Evolutionary conservation across 805 yeast genomes (phyloP).

Genomic region (Candida adriatica): DNA sequence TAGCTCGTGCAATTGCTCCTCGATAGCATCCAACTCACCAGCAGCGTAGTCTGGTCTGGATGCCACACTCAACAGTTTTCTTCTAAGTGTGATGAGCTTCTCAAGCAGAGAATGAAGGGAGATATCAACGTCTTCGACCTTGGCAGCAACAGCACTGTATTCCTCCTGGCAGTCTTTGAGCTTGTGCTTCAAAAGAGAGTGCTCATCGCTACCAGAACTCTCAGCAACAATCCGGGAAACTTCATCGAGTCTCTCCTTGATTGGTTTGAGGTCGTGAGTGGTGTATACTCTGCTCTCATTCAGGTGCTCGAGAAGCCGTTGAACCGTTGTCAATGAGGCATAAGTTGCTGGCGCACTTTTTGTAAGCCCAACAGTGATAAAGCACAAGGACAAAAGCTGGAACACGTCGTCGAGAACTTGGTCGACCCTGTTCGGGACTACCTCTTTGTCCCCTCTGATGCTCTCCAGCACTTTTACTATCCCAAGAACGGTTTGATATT

Average conservation of each 20-base stretch:
- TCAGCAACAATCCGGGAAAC: slow-evolving; percentile 50
- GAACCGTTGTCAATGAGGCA: slow-evolving; percentile 82
- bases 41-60: slow-evolving; percentile 29
- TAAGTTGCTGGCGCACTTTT: slow-evolving; percentile 92
- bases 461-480: slow-evolving; percentile 46
- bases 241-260: slow-evolving; percentile 64
- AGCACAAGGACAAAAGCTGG: slow-evolving; percentile 79
- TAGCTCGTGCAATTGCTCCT: slow-evolving; percentile 33
- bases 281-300: slow-evolving; percentile 79
- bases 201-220: slow-evolving; percentile 41
- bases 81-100: slow-evolving; percentile 54
- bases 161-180: slow-evolving; percentile 54
- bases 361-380: slow-evolving; percentile 86
- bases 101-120: slow-evolving; percentile 47
- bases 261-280: slow-evolving; percentile 74
- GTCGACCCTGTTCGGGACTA: slow-evolving; percentile 47
- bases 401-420: slow-evolving; percentile 79
- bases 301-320: slow-evolving; percentile 75
- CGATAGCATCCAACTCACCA: slow-evolving; percentile 28
- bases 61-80: slow-evolving; percentile 49
- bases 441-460: slow-evolving; percentile 26
- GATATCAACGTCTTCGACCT: slow-evolving; percentile 46
- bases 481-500: slow-evolving; percentile 52
- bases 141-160: slow-evolving; percentile 48
- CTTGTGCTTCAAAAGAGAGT: slow-evolving; percentile 56